phyloP scores from a whole-genome alignment of 768 basidiomycete species.

The Flagelloscypha sp. region DNA sequence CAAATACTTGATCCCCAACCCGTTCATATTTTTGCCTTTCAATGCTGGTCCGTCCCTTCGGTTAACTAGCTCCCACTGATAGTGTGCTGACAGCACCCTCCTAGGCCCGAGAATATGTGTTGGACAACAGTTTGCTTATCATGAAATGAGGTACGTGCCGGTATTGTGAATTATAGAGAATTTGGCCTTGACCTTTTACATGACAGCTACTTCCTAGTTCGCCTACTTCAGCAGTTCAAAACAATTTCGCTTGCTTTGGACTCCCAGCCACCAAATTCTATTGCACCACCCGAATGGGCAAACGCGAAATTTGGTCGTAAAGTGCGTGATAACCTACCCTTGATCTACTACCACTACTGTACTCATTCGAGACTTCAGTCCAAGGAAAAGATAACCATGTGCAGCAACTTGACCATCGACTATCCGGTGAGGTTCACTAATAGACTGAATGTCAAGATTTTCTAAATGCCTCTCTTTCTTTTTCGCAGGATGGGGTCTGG shows the following conservation, averaged over 20 bases:
- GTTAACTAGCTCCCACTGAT: conserved; percentile 5
- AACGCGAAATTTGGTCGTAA: conserved; percentile 36
- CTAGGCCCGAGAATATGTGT: too few species aligned
- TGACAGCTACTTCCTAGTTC: conserved; percentile 64
- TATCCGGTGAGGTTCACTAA: too few species aligned
- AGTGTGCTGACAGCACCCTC: conserved; percentile 11
- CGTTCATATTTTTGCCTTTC: conserved; percentile 67
- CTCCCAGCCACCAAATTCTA: conserved; percentile 51
- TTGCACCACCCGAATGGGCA: conserved; percentile 55
- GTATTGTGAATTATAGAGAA: too few species aligned
- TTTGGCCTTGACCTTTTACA: too few species aligned
- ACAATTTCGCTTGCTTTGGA: conserved; percentile 53
- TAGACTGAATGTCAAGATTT: too few species aligned
- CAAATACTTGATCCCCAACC: conserved; percentile 44
- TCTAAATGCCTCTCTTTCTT: too few species aligned
- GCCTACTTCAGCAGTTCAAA: conserved; percentile 58
- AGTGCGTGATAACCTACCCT: too few species aligned
- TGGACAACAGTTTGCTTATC: conserved; percentile 69
- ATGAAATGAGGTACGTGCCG: conserved; percentile 69
- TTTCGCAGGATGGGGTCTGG: too few species aligned
- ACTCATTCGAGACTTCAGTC: too few species aligned
- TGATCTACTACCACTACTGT: too few species aligned
- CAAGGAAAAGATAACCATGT: too few species aligned
- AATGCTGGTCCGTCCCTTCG: conserved; percentile 68
- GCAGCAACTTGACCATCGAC: too few species aligned